These are phyloP conservation scores for Saprolegnia diclina DNA, from an alignment of 352 stramenopile genomes.

Conservation along the genomic window DNA sequence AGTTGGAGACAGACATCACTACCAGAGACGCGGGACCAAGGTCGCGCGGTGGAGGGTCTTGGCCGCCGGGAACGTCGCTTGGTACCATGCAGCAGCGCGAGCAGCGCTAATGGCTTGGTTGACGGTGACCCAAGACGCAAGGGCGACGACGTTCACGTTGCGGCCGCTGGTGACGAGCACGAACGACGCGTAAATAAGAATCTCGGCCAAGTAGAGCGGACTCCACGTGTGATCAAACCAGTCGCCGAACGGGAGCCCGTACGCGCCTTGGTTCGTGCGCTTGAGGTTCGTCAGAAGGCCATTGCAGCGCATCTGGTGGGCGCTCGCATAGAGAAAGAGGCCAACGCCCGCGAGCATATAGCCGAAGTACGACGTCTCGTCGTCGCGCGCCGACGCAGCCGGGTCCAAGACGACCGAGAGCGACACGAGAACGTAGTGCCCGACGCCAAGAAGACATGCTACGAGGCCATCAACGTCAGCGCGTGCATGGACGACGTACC, in stretches of 20 bases:
- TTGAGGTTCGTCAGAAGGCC: conserved; percentile 6
- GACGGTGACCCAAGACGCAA: conserved; percentile 11
- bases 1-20: too few species aligned
- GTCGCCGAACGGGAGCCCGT: conserved; percentile 12
- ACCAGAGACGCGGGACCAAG: conserved; percentile 14
- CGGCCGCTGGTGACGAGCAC: conserved; percentile 2
- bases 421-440: conserved; percentile 26
- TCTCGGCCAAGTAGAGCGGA: conserved; percentile 20
- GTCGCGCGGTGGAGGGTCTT: not conserved
- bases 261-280: not conserved
- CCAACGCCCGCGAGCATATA: not conserved
- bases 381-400: not conserved
- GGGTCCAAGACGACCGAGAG: conserved; percentile 25
- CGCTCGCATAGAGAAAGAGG: conserved; percentile 23
- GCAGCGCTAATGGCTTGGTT: conserved; percentile 23
- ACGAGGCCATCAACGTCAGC: not conserved
- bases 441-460: conserved; percentile 13
- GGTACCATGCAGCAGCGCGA: conserved; percentile 13
- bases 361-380: not conserved
- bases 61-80: conserved; percentile 12
- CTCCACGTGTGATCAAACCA: conserved; percentile 26
- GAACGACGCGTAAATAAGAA: conserved; percentile 22
- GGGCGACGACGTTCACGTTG: not conserved
- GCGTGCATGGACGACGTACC: conserved; percentile 1
- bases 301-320: conserved; percentile 23